These are phyloP conservation scores for Pachyrhizus erosus DNA, from an alignment of 306 rosid genomes.

Conservation along the genomic window DNA sequence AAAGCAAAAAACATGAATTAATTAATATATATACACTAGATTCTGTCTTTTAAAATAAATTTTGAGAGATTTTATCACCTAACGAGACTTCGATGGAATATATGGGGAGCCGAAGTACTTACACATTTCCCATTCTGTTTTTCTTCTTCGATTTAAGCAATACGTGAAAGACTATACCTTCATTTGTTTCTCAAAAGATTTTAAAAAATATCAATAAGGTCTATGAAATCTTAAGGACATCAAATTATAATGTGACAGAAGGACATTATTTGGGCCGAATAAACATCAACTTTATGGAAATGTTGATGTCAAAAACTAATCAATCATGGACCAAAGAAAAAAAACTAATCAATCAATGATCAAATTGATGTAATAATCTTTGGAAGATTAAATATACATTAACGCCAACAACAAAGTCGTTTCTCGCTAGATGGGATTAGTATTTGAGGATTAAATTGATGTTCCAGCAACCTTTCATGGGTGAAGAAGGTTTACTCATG, in stretches of 20 bases:
- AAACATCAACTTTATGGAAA: not conserved
- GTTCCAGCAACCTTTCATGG: not conserved
- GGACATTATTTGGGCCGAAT: not conserved
- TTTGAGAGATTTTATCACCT: not conserved
- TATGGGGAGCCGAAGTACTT: not conserved
- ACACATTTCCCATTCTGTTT: not conserved
- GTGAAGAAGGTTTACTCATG: not conserved
- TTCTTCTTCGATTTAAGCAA: not conserved
- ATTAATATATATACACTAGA: not conserved
- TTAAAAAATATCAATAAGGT: too few relatives aligned
- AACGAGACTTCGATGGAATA: not conserved
- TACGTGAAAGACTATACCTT: not conserved
- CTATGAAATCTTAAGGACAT: not conserved
- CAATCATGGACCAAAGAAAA: too few relatives aligned
- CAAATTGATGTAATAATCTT: constrained; percentile 3
- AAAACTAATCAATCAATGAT: not conserved
- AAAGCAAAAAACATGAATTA: not conserved
- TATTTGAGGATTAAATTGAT: not conserved
- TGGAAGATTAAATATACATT: not conserved
- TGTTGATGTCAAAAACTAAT: not conserved
- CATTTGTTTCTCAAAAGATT: not conserved
- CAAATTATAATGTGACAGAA: not conserved
- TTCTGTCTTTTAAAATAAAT: not conserved
- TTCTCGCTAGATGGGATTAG: not conserved
- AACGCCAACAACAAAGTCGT: not conserved